Percentiles rank a stretch among this genome's conserved stretches.
Evolutionary conservation across 768 basidiomycete genomes (phyloP).

Genomic region (Cystobasidium onofrii): DNA sequence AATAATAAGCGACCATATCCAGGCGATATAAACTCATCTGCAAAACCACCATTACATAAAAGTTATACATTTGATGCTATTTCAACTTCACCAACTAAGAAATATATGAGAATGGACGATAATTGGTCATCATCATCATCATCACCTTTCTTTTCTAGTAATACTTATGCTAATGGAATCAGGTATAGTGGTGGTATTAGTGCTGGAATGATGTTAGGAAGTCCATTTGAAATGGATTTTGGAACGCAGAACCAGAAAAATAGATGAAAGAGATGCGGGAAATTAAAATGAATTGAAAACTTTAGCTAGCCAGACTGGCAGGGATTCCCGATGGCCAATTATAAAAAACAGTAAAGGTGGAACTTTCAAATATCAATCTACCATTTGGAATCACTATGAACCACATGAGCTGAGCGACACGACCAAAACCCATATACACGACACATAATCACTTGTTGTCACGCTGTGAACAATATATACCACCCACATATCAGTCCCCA

Average conservation of each 20-base stretch:
- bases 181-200: neutral
- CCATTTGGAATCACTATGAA: too few relatives aligned
- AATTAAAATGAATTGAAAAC: too few relatives aligned
- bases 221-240: neutral
- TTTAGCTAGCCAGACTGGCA: too few relatives aligned
- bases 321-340: too few relatives aligned
- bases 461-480: too few relatives aligned
- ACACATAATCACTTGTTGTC: too few relatives aligned
- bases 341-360: too few relatives aligned
- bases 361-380: too few relatives aligned
- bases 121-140: neutral
- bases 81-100: neutral
- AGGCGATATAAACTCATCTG: neutral
- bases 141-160: neutral
- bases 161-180: neutral
- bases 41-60: neutral
- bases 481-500: too few relatives aligned
- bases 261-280: too few relatives aligned
- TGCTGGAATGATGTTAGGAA: neutral
- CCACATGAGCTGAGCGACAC: too few relatives aligned
- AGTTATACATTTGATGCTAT: slow-evolving; percentile 6
- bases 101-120: slow-evolving; percentile 1
- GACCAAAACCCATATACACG: too few relatives aligned
- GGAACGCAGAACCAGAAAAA: neutral
- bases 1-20: neutral